These are phyloP conservation scores for Hypholoma sublateritium DNA, from an alignment of 768 basidiomycete species.

Conservation along the genomic window DNA sequence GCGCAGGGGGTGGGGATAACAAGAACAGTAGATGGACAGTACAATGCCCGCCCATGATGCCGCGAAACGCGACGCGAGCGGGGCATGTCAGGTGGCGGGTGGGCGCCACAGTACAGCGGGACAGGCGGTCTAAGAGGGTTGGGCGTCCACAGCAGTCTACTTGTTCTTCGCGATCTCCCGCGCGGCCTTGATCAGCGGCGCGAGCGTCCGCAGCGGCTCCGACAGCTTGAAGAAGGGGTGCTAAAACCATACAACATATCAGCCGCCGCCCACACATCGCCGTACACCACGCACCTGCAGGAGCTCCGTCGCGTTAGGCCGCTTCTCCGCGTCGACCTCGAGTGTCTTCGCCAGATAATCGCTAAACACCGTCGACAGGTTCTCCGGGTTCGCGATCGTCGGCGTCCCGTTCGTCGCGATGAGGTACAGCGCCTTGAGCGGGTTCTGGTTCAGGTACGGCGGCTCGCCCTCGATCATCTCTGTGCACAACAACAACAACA, in stretches of 20 bases:
- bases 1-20: slow-evolving; percentile 13
- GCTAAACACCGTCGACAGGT: slow-evolving; percentile 71
- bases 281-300: slow-evolving; percentile 52
- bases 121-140: not conserved
- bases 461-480: slow-evolving; percentile 99
- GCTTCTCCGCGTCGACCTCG: slow-evolving; percentile 93
- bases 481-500: too few species aligned
- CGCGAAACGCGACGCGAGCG: not conserved
- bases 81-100: not conserved
- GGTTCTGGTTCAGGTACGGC: slow-evolving; percentile 95
- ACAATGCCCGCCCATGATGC: slow-evolving; percentile 11
- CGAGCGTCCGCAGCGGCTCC: slow-evolving; percentile 82
- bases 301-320: slow-evolving; percentile 82
- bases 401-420: slow-evolving; percentile 99
- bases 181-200: slow-evolving; percentile 91
- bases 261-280: not conserved
- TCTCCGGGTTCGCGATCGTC: slow-evolving; percentile 87
- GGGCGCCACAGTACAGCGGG: not conserved
- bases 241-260: slow-evolving; percentile 30
- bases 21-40: slow-evolving; percentile 23
- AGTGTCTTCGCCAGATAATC: slow-evolving; percentile 88
- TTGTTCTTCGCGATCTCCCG: slow-evolving; percentile 78
- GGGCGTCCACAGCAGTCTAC: slow-evolving; percentile 19
- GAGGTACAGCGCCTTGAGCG: slow-evolving; percentile 93
- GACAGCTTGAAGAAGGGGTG: slow-evolving; percentile 88